Conservation (phyloP, 2,329 filamentous ascomycete genomes). For the Tolypocladium endophyticum region DNA sequence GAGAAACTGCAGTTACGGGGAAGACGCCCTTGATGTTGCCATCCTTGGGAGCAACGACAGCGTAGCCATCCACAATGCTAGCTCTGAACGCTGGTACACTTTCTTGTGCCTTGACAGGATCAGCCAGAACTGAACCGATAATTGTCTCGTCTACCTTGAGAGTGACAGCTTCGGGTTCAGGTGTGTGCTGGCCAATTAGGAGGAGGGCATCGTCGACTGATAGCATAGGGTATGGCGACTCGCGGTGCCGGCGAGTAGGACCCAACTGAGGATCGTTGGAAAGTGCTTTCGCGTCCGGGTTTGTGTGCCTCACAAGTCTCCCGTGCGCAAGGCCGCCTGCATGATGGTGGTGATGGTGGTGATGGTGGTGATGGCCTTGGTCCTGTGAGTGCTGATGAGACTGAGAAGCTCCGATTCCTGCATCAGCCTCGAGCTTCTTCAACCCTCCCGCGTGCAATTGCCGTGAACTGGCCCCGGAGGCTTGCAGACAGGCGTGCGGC, state of each 20-base stretch:
- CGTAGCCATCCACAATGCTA: constrained; percentile 96
- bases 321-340: constrained; percentile 40
- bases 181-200: constrained; percentile 64
- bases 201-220: constrained; percentile 70
- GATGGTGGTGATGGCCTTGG: constrained; percentile 29
- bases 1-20: constrained; percentile 77
- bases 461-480: constrained; percentile 73
- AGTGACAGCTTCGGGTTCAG: constrained; percentile 45
- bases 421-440: constrained; percentile 74
- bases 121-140: constrained; percentile 69
- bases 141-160: constrained; percentile 53
- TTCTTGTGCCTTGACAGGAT: constrained; percentile 70
- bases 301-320: constrained; percentile 62
- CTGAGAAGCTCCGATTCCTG: constrained; percentile 43
- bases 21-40: constrained; percentile 67
- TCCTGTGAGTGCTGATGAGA: constrained; percentile 24
- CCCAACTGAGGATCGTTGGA: constrained; percentile 53
- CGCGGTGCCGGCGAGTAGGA: constrained; percentile 62
- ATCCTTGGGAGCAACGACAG: constrained; percentile 56
- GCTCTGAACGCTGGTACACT: constrained; percentile 87
- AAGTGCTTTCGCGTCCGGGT: constrained; percentile 41
- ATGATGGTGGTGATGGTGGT: constrained; percentile 41
- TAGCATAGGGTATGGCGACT: constrained; percentile 88
- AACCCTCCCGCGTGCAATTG: constrained; percentile 69
- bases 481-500: constrained; percentile 89